A percentile compares a stretch with the other conserved stretches of the same genome.
phyloP scores from a whole-genome alignment of 495 filamentous ascomycete species.

The Patellaria atrata region DNA sequence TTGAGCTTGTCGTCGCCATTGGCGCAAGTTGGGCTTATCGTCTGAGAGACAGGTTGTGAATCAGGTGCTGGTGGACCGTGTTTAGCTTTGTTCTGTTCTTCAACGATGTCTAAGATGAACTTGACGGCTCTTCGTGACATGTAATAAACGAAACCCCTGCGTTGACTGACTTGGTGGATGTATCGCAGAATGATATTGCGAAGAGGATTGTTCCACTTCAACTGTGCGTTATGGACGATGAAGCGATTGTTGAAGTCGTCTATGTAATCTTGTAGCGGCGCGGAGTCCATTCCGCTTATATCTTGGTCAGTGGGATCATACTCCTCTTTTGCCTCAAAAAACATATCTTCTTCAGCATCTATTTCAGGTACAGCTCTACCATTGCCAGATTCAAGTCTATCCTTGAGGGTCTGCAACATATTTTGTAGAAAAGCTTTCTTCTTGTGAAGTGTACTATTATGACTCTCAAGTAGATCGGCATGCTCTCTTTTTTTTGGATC shows the following conservation, averaged over 20 bases:
- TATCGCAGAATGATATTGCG: constrained; percentile 94
- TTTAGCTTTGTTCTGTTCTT: constrained; percentile 64
- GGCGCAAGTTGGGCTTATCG: constrained; percentile 33
- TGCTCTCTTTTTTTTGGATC: constrained; percentile 40
- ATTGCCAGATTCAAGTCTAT: constrained; percentile 36
- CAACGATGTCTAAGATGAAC: constrained; percentile 93
- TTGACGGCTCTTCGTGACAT: constrained; percentile 91
- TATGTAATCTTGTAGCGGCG: constrained; percentile 50
- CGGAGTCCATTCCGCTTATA: constrained; percentile 30
- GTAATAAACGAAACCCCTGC: constrained; percentile 95
- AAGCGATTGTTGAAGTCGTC: constrained; percentile 98
- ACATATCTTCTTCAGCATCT: constrained; percentile 30
- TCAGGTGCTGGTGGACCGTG: constrained; percentile 8
- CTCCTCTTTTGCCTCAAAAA: constrained; percentile 35
- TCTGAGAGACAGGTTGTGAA: constrained; percentile 22
- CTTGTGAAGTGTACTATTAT: constrained; percentile 51
- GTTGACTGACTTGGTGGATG: constrained; percentile 91
- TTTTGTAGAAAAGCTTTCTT: constrained; percentile 65
- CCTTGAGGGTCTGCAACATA: constrained; percentile 54
- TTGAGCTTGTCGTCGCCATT: constrained; percentile 44
- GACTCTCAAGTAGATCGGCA: constrained; percentile 53
- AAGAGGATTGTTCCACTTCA: constrained; percentile 96
- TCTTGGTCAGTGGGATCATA: constrained; percentile 26
- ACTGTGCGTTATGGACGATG: constrained; percentile 89
- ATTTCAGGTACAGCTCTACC: constrained; percentile 34